Conservation (phyloP, 108 stramenopile species). For the Cyclotella sp. region DNA sequence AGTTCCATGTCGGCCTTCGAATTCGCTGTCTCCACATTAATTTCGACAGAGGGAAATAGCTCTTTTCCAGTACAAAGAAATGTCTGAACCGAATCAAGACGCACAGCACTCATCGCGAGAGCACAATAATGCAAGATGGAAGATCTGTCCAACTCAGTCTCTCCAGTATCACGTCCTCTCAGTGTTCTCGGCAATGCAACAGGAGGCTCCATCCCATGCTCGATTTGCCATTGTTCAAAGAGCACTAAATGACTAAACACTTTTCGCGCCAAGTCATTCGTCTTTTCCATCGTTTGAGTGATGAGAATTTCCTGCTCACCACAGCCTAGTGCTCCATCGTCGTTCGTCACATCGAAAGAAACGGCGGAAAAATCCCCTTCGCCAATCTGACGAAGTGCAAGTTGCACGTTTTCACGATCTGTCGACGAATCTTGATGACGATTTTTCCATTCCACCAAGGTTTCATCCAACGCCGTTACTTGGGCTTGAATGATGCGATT, state of each 20-base stretch:
- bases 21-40: not conserved
- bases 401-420: constrained; percentile 10
- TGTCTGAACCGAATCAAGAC: constrained; percentile 41
- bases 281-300: constrained; percentile 30
- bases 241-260: constrained; percentile 30
- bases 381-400: constrained; percentile 31
- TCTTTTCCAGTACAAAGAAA: constrained; percentile 42
- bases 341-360: not conserved
- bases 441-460: constrained; percentile 18
- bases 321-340: not conserved
- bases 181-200: not conserved
- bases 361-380: constrained; percentile 30
- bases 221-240: constrained; percentile 19
- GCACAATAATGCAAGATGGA: constrained; percentile 65
- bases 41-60: constrained; percentile 21
- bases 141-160: constrained; percentile 17
- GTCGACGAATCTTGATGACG: not conserved
- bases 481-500: constrained; percentile 34
- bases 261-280: constrained; percentile 39
- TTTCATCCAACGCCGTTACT: constrained; percentile 22
- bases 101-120: constrained; percentile 55
- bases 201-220: not conserved
- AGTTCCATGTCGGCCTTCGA: not conserved
- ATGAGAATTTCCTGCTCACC: constrained; percentile 13
- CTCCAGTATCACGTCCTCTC: not conserved